Conservation (phyloP, 202 grass and related monocot species). For the Panicum hallii region DNA sequence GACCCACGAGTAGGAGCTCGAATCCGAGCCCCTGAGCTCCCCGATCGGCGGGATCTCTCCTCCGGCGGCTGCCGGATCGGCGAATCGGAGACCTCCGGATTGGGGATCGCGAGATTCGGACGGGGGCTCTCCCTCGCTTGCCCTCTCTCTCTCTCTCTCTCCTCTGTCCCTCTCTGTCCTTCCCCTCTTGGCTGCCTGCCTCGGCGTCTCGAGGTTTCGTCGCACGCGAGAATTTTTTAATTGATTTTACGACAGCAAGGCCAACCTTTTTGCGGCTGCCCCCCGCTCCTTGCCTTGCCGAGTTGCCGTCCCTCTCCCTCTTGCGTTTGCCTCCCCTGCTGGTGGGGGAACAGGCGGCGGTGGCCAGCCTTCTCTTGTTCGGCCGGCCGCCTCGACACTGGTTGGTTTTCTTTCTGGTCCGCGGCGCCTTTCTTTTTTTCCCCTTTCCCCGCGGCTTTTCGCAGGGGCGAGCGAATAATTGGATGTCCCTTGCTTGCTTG, state of each 20-base stretch:
- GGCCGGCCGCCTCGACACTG: background rate
- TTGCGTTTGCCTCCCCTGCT: background rate
- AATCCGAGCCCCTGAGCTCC: conserved; percentile 36
- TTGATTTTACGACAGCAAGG: conserved; percentile 6
- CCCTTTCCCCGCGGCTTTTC: conserved; percentile 30
- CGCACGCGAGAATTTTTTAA: conserved; percentile 55
- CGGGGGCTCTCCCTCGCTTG: background rate
- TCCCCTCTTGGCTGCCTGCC: conserved; percentile 31
- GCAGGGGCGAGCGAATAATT: background rate
- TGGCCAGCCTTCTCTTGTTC: background rate
- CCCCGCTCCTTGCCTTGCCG: background rate
- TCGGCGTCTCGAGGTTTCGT: conserved; percentile 58
- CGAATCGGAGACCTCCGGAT: conserved; percentile 35
- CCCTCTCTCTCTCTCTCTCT: conserved; percentile 39
- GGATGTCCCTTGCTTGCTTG: background rate
- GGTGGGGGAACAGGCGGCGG: background rate
- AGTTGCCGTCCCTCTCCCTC: background rate
- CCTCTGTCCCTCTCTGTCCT: background rate
- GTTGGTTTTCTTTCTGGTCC: no score
- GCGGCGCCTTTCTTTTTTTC: background rate
- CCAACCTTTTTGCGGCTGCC: conserved; percentile 41
- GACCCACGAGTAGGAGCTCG: conserved; percentile 7
- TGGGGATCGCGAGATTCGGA: conserved; percentile 64
- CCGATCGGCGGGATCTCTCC: conserved; percentile 55
- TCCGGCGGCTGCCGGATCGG: conserved; percentile 25